phyloP scores from a whole-genome alignment of 2,329 filamentous ascomycete species.

The Teratosphaeriaceae sp. region DNA sequence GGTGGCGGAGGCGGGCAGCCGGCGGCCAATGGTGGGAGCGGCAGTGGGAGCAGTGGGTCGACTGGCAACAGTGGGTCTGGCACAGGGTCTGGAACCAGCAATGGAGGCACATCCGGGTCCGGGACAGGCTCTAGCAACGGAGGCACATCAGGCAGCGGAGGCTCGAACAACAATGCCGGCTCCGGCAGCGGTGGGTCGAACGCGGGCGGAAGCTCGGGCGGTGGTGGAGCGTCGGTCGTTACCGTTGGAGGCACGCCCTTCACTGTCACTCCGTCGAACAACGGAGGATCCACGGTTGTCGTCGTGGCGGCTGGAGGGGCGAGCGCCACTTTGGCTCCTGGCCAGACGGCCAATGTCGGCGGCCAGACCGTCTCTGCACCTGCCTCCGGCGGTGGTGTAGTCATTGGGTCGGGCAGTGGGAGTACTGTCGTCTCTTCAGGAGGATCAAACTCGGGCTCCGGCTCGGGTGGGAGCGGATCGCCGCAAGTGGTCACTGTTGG shows the following conservation, averaged over 20 bases:
- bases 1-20: not conserved
- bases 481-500: not conserved
- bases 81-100: not conserved
- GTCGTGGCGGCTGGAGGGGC: not conserved
- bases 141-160: not conserved
- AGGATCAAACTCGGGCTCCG: not conserved
- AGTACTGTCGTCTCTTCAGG: not conserved
- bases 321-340: constrained; percentile 1
- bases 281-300: not conserved
- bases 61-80: not conserved
- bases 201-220: not conserved
- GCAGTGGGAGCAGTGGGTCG: not conserved
- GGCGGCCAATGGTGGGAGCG: not conserved
- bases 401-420: not conserved
- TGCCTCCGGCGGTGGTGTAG: not conserved
- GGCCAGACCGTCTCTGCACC: not conserved
- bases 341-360: not conserved
- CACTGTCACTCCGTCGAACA: not conserved
- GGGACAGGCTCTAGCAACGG: not conserved
- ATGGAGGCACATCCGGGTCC: not conserved
- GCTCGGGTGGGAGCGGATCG: not conserved
- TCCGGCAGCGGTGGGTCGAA: not conserved
- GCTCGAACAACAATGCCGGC: not conserved
- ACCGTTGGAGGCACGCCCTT: not conserved
- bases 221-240: not conserved